A percentile compares a stretch with the other conserved stretches of the same genome.
These are phyloP conservation scores for Monosporascus sp. DNA, from an alignment of 2,329 filamentous ascomycete genomes.

Conservation along the genomic window DNA sequence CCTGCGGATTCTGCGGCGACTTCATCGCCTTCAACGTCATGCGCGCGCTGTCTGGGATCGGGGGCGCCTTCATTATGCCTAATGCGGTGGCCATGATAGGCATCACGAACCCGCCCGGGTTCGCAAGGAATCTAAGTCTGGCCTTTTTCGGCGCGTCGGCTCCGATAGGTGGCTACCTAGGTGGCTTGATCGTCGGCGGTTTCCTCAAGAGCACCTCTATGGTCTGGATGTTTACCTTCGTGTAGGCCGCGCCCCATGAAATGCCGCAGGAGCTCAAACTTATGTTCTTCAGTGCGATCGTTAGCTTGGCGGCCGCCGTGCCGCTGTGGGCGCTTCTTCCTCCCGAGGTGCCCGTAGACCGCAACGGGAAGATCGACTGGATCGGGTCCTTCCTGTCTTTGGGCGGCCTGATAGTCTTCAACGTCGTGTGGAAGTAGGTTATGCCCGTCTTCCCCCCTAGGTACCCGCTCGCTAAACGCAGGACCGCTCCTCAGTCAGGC, in stretches of 20 bases:
- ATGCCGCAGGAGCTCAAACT: neutral
- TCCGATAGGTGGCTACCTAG: constrained; percentile 39
- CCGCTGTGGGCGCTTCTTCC: constrained; percentile 14
- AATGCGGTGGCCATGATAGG: constrained; percentile 46
- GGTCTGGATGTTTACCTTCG: constrained; percentile 36
- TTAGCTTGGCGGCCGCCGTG: constrained; percentile 10
- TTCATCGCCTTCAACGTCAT: constrained; percentile 27
- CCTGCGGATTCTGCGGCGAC: constrained; percentile 36
- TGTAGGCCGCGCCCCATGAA: constrained; percentile 19
- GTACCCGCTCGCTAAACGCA: neutral
- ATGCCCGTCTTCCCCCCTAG: neutral
- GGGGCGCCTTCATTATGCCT: constrained; percentile 45
- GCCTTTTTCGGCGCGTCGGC: constrained; percentile 42
- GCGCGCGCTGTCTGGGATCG: constrained; percentile 40
- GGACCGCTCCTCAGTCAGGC: constrained; percentile 26
- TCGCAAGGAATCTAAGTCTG: constrained; percentile 37
- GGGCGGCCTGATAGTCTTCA: constrained; percentile 39
- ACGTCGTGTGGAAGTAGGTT: constrained; percentile 45
- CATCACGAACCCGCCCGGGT: constrained; percentile 41
- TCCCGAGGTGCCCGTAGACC: constrained; percentile 25
- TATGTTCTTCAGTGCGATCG: constrained; percentile 7
- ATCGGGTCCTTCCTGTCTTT: constrained; percentile 34
- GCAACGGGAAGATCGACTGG: constrained; percentile 33
- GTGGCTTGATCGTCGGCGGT: constrained; percentile 33
- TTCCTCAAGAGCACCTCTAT: constrained; percentile 30